A percentile compares a stretch with the other conserved stretches of the same genome.
Conservation (phyloP, 257 asterid genomes). For the Solanum sejunctum region DNA sequence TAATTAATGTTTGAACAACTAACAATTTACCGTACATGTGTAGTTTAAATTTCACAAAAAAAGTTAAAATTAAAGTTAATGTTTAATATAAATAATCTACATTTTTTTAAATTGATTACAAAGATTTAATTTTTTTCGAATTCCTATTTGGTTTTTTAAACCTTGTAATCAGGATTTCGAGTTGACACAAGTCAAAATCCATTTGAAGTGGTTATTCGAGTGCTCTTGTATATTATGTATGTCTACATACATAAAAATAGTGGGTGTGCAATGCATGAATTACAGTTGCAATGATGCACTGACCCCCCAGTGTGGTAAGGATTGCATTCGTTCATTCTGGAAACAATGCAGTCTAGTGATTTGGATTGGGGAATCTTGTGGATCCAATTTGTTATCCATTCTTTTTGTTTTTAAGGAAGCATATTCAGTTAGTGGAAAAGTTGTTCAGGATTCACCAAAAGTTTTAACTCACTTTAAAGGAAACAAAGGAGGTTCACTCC, state of each 20-base stretch:
- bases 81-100: too few relatives aligned
- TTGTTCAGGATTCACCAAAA: background rate
- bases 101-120: too few relatives aligned
- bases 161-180: background rate
- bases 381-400: background rate
- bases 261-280: background rate
- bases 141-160: too few relatives aligned
- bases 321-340: background rate
- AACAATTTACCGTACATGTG: too few relatives aligned
- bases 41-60: too few relatives aligned
- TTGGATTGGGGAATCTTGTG: background rate
- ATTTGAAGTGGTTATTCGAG: background rate
- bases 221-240: background rate
- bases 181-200: background rate
- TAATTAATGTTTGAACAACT: too few relatives aligned
- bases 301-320: background rate
- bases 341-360: background rate
- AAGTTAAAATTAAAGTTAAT: too few relatives aligned
- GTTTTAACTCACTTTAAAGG: background rate
- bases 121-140: too few relatives aligned
- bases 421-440: background rate
- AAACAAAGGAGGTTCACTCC: background rate
- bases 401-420: background rate
- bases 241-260: background rate
- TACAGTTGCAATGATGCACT: background rate